Conservation (phyloP, 495 filamentous ascomycete species). For the Neurospora sp. region DNA sequence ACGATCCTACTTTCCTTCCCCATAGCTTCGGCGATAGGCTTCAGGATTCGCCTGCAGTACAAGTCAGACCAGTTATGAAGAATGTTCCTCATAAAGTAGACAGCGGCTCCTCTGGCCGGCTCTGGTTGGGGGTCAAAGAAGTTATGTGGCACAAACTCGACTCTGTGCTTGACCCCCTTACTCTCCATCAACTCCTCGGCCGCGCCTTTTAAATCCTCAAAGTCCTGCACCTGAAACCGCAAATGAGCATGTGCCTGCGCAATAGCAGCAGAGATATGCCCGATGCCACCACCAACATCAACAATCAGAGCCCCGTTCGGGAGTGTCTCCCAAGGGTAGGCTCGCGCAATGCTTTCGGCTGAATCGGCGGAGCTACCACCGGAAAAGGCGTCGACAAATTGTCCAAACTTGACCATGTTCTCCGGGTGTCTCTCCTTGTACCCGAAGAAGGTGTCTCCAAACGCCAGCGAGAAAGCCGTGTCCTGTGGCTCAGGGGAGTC, state of each 20-base stretch:
- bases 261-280: constrained; percentile 27
- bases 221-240: constrained; percentile 30
- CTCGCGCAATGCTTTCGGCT: constrained; percentile 5
- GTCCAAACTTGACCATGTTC: constrained; percentile 9
- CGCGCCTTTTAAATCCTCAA: constrained; percentile 1
- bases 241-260: constrained; percentile 23
- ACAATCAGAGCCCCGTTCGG: constrained; percentile 18
- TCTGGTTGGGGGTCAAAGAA: constrained; percentile 29
- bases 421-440: constrained; percentile 10
- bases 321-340: constrained; percentile 7
- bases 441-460: constrained; percentile 15
- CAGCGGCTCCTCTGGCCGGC: constrained; percentile 13
- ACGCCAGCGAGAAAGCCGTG: constrained; percentile 23
- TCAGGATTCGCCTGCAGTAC: constrained; percentile 23
- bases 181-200: background rate
- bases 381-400: constrained; percentile 5
- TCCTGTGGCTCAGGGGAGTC: constrained; percentile 14
- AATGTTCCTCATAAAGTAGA: constrained; percentile 30
- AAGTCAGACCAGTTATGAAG: constrained; percentile 36
- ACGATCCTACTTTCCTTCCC: constrained; percentile 21
- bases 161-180: constrained; percentile 2
- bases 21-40: constrained; percentile 24
- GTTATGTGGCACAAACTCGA: constrained; percentile 24
- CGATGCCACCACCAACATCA: constrained; percentile 34
- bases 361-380: constrained; percentile 4